Evolutionary conservation across 306 rosid species (phyloP).

Genomic region (Abrus precatorius): DNA sequence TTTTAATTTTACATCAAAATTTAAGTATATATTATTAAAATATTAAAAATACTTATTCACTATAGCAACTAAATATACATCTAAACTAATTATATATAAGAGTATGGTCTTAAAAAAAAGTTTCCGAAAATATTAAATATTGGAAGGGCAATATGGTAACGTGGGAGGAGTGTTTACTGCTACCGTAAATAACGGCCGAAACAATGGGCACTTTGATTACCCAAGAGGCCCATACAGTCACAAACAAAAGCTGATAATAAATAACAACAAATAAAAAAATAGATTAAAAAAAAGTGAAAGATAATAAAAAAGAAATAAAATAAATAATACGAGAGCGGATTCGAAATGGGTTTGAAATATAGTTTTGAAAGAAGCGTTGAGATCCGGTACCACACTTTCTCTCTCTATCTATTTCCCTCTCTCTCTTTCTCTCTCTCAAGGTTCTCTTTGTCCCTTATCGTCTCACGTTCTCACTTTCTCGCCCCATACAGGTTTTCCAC

Average conservation of each 20-base stretch:
- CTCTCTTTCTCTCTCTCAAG: conserved; percentile 44
- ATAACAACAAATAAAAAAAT: conserved; percentile 20
- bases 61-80: no score
- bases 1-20: no score
- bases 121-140: no score
- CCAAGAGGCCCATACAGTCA: conserved; percentile 48
- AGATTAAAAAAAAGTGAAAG: conserved; percentile 19
- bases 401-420: conserved; percentile 38
- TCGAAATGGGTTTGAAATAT: conserved; percentile 53
- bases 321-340: conserved; percentile 59
- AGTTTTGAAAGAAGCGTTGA: conserved; percentile 55
- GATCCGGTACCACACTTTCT: conserved; percentile 74
- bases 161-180: neutral
- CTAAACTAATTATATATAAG: no score
- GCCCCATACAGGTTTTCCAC: conserved; percentile 67
- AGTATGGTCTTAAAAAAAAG: no score
- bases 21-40: no score
- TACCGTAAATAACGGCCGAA: conserved; percentile 54
- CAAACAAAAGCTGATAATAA: conserved; percentile 44
- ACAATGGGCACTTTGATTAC: conserved; percentile 48
- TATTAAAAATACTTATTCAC: no score
- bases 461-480: conserved; percentile 76
- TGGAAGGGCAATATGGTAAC: conserved; percentile 44
- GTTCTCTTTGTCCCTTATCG: conserved; percentile 82
- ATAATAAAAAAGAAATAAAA: neutral